Conservation (phyloP, 306 rosid genomes). For the Mimosa pudica region DNA sequence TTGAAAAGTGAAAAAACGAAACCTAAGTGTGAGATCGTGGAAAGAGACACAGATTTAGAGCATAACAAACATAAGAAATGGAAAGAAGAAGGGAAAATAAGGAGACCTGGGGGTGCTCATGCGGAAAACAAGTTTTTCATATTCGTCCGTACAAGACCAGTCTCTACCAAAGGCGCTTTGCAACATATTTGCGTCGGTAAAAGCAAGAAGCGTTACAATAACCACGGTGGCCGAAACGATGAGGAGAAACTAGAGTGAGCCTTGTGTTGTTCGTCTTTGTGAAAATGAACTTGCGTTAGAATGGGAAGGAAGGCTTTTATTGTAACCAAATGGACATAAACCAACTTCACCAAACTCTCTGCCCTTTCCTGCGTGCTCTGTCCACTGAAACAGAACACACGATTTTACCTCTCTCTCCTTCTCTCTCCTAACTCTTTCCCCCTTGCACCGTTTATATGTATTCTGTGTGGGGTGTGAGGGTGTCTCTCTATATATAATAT, state of each 20-base stretch:
- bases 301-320: slow-evolving; percentile 46
- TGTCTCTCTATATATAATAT: slow-evolving; percentile 5
- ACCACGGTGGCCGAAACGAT: slow-evolving; percentile 1
- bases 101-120: slow-evolving; percentile 89
- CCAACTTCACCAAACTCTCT: slow-evolving; percentile 46
- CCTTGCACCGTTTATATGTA: slow-evolving; percentile 16
- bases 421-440: slow-evolving; percentile 40
- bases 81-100: not conserved
- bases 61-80: not conserved
- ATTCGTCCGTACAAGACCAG: slow-evolving; percentile 76
- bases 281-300: slow-evolving; percentile 22
- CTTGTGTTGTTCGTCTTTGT: not conserved
- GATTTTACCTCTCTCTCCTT: slow-evolving; percentile 36
- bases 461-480: slow-evolving; percentile 35
- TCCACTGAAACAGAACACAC: slow-evolving; percentile 5
- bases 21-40: not conserved
- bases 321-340: slow-evolving; percentile 59
- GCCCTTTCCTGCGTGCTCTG: slow-evolving; percentile 26
- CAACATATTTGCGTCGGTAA: not conserved
- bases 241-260: slow-evolving; percentile 8
- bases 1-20: not conserved
- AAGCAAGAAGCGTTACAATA: not conserved
- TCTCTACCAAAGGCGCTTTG: slow-evolving; percentile 49
- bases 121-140: slow-evolving; percentile 71
- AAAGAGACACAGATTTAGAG: not conserved